Evolutionary conservation across 1,284 basidiomycete genomes (phyloP).

Genomic region (Leccinum griseonigrum): DNA sequence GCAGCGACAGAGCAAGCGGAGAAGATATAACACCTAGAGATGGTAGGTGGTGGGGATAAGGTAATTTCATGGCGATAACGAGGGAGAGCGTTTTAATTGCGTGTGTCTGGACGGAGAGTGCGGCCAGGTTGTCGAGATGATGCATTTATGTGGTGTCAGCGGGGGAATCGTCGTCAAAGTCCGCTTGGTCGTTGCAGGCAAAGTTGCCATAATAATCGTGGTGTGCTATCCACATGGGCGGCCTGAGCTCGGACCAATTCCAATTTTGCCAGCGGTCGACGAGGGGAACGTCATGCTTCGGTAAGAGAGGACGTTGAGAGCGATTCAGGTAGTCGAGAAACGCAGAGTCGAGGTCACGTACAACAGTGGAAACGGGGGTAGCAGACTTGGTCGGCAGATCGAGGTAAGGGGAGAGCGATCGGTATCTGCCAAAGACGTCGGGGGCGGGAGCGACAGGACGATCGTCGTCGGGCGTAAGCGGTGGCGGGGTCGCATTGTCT

Average conservation of each 20-base stretch:
- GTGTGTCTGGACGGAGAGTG: slow-evolving; percentile 10
- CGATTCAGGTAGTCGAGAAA: slow-evolving; percentile 16
- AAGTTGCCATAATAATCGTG: slow-evolving; percentile 2
- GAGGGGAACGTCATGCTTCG: slow-evolving; percentile 23
- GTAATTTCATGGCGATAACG: slow-evolving; percentile 9
- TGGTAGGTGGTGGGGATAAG: slow-evolving; percentile 7
- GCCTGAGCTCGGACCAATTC: slow-evolving; percentile 33
- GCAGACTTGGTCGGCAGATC: slow-evolving; percentile 11
- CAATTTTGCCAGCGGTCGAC: slow-evolving; percentile 33
- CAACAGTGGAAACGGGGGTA: slow-evolving; percentile 3
- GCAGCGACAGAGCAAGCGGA: slow-evolving; percentile 15
- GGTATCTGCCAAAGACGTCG: slow-evolving; percentile 16
- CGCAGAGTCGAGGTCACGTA: slow-evolving; percentile 26
- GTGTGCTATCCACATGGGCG: slow-evolving; percentile 24
- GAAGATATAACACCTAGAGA: slow-evolving; percentile 12
- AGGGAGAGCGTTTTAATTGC: slow-evolving; percentile 13
- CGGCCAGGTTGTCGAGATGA: slow-evolving; percentile 13
- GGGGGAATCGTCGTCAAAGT: slow-evolving; percentile 17
- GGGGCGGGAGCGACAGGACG: slow-evolving; percentile 14
- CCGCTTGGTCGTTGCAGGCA: slow-evolving; percentile 19
- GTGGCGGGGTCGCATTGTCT: slow-evolving; percentile 31
- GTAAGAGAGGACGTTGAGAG: slow-evolving; percentile 20
- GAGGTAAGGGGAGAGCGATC: slow-evolving; percentile 26
- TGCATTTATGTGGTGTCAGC: slow-evolving; percentile 13
- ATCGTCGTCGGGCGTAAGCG: slow-evolving; percentile 40